Conservation (phyloP, 306 rosid species). For the Lathyrus aphaca region DNA sequence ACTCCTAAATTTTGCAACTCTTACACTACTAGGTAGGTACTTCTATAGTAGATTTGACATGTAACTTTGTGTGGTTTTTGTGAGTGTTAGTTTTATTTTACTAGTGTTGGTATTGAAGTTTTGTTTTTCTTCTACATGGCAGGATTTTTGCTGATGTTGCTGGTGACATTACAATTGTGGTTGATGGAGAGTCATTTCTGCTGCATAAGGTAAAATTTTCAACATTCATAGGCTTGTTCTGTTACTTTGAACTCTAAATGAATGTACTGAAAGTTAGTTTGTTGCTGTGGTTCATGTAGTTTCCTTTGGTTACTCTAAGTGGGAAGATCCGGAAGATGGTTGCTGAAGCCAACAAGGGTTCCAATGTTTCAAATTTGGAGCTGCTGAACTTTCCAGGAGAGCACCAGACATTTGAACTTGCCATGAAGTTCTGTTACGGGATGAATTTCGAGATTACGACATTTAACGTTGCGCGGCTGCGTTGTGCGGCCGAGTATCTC, state of each 20-base stretch:
- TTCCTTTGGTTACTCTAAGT: conserved; percentile 80
- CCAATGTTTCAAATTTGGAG: conserved; percentile 63
- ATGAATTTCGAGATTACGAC: conserved; percentile 83
- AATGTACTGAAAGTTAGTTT: conserved; percentile 26
- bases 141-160: conserved; percentile 94
- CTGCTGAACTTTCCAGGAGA: conserved; percentile 81
- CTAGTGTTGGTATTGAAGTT: background rate
- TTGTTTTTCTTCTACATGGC: conserved; percentile 9
- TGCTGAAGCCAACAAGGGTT: conserved; percentile 59
- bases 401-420: conserved; percentile 73
- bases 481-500: conserved; percentile 75
- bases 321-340: conserved; percentile 90
- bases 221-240: conserved; percentile 14
- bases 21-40: conserved; percentile 76
- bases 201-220: conserved; percentile 72
- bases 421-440: conserved; percentile 86
- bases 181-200: conserved; percentile 82
- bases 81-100: background rate
- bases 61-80: no score
- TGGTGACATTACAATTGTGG: conserved; percentile 78
- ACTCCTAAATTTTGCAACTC: conserved; percentile 72
- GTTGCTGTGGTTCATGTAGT: conserved; percentile 51
- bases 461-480: conserved; percentile 67
- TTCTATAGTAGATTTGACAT: conserved; percentile 17
- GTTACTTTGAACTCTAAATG: conserved; percentile 25